Evolutionary conservation across 2,329 filamentous ascomycete species (phyloP), one percentile per base, ranked within the genome.

Genomic region (Plectosphaerella cucumerina): DNA sequence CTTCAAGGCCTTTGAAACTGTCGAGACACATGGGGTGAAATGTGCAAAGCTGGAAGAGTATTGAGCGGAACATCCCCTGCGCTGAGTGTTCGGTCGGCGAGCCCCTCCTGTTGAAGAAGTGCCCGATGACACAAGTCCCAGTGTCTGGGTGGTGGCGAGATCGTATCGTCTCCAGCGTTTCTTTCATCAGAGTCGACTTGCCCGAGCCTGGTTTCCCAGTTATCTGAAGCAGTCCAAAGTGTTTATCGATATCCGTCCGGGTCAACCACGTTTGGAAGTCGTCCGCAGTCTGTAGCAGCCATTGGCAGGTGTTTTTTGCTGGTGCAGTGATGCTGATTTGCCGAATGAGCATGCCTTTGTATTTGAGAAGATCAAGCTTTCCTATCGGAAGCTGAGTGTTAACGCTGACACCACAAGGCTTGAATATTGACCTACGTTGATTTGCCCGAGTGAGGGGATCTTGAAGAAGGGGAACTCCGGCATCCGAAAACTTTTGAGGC

Each of bases 121-220:
- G 33, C 0, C 23, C 23, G 11, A 22, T 15, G 3, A 47, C 44
- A 35, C 26, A 44, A 21, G 42, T n/a, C 5, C 15, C 5, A 26
- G 23, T 26, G 10, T 26, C 23, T 26, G 23, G 23, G 18, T 14
- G 10, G 5, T 31, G 5, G 17, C 20, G 8, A 18, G 45, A 10
- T 17, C 11, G 49, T 14, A 20, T 8, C n/a, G 1, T 18, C 11
- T 44, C 31, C 18, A 39, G 49, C 1, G 45, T 53, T 8, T 46
- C 37, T 26, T 50, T 51, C 52, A 57, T 56, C 4, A 58, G 23
- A 0, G 51, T 53, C 1, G 57, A 59, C 44, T 58, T 58, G 10
- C 44, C 39, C 1, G 41, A 44, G 10, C 48, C 34, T 6, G 34
- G 43, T 17, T 53, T 47, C 17, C 44, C 44, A 14, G 26, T 17